A percentile compares a stretch with the other conserved stretches of the same genome.
Conservation (phyloP, 2,329 filamentous ascomycete genomes). For the Xylaria sp. region DNA sequence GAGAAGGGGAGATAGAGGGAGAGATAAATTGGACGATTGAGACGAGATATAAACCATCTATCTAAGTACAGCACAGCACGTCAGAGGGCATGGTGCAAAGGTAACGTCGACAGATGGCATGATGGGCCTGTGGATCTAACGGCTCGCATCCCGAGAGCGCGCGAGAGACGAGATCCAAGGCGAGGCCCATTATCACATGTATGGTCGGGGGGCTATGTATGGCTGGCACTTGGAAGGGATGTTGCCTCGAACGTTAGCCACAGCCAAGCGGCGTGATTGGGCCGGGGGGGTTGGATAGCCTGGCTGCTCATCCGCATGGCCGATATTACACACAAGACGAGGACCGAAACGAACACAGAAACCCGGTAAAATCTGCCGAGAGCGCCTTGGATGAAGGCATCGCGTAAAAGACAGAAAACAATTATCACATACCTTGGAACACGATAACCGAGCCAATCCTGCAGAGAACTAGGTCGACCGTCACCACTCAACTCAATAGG, state of each 20-base stretch:
- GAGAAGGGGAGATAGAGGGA: constrained; percentile 15
- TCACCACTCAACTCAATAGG: constrained; percentile 6
- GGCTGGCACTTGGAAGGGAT: constrained; percentile 44
- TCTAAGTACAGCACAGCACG: not conserved
- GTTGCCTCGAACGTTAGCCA: constrained; percentile 43
- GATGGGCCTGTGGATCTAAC: constrained; percentile 38
- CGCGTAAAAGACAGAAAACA: constrained; percentile 29
- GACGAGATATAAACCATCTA: constrained; percentile 40
- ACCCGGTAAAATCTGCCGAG: constrained; percentile 45
- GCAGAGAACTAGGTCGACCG: constrained; percentile 4
- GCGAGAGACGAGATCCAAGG: constrained; percentile 31
- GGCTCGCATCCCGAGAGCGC: constrained; percentile 37
- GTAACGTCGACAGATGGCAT: constrained; percentile 22
- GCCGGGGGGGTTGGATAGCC: constrained; percentile 37
- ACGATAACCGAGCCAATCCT: constrained; percentile 37
- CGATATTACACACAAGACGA: constrained; percentile 42
- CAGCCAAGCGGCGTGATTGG: constrained; percentile 46
- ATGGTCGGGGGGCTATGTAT: constrained; percentile 39
- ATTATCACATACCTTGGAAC: constrained; percentile 45
- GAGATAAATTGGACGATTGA: constrained; percentile 23
- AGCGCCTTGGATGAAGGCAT: constrained; percentile 44
- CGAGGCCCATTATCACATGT: constrained; percentile 48
- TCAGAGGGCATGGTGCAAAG: constrained; percentile 16
- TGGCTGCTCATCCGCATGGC: constrained; percentile 50
- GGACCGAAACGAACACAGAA: constrained; percentile 37